These are phyloP conservation scores for Davidsoniella virescens DNA, from an alignment of 2,329 filamentous ascomycete species.

Conservation along the genomic window DNA sequence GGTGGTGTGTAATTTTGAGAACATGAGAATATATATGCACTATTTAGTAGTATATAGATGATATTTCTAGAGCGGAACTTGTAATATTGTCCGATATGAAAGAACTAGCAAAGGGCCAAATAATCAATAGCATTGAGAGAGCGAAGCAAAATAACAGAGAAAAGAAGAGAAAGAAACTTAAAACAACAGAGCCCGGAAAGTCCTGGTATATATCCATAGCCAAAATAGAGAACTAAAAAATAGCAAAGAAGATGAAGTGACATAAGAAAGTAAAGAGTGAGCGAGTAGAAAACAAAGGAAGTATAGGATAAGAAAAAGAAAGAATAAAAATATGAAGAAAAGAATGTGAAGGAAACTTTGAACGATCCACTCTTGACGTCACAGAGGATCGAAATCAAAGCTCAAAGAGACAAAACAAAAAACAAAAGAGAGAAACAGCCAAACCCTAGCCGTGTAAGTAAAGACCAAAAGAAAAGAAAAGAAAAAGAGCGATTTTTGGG, in stretches of 20 bases:
- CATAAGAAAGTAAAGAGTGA: slow-evolving; percentile 9
- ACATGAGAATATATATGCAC: too few relatives aligned
- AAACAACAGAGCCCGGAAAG: not conserved
- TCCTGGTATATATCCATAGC: not conserved
- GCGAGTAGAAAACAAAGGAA: slow-evolving; percentile 6
- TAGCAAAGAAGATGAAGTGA: slow-evolving; percentile 1
- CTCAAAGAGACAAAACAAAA: slow-evolving; percentile 3
- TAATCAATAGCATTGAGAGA: too few relatives aligned
- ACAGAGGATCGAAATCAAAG: slow-evolving; percentile 2
- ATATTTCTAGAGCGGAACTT: too few relatives aligned
- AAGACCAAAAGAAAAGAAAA: not conserved
- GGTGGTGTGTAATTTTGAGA: too few relatives aligned
- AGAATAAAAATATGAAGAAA: not conserved
- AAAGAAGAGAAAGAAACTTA: not conserved
- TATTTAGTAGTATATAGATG: too few relatives aligned
- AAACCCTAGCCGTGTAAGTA: not conserved
- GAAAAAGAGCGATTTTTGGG: not conserved
- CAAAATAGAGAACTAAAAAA: not conserved
- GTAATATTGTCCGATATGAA: too few relatives aligned
- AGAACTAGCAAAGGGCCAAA: too few relatives aligned
- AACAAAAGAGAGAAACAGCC: not conserved
- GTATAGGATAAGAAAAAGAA: not conserved
- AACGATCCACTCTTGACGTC: slow-evolving; percentile 2
- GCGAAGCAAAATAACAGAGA: not conserved
- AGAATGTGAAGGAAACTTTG: not conserved